A percentile compares a stretch with the other conserved stretches of the same genome.
These are phyloP conservation scores for Yamadazyma dendronema DNA, from an alignment of 1,139 yeast species.

Conservation along the genomic window DNA sequence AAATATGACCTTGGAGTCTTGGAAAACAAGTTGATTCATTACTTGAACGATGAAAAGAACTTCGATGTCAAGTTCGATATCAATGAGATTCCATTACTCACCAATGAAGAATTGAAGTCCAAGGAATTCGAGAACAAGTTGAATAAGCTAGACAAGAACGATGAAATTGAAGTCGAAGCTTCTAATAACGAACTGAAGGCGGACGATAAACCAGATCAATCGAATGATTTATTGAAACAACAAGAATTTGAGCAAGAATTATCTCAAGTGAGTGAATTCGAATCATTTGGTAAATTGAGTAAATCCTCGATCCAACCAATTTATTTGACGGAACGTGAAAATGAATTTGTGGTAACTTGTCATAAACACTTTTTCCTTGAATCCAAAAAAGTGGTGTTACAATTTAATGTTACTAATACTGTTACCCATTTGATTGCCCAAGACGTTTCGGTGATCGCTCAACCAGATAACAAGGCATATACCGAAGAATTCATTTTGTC, in stretches of 20 bases:
- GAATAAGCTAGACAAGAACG: slow-evolving; percentile 43
- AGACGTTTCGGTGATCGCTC: slow-evolving; percentile 72
- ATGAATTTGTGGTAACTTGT: slow-evolving; percentile 87
- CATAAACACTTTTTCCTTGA: slow-evolving; percentile 74
- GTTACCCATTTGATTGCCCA: slow-evolving; percentile 74
- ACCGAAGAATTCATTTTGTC: slow-evolving; percentile 76
- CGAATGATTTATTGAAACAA: slow-evolving; percentile 48
- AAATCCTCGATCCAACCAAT: slow-evolving; percentile 62
- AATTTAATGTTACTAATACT: slow-evolving; percentile 84
- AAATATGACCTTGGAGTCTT: slow-evolving; percentile 72
- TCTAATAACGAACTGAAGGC: slow-evolving; percentile 11
- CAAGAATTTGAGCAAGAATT: slow-evolving; percentile 70
- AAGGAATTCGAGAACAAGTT: slow-evolving; percentile 57
- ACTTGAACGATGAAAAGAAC: slow-evolving; percentile 60
- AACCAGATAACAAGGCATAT: slow-evolving; percentile 59
- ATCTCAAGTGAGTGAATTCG: slow-evolving; percentile 65
- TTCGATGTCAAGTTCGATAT: slow-evolving; percentile 72
- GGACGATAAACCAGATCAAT: slow-evolving; percentile 14
- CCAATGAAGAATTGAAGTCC: slow-evolving; percentile 64
- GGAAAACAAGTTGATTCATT: slow-evolving; percentile 73
- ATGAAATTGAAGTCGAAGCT: slow-evolving; percentile 14
- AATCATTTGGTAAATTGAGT: slow-evolving; percentile 68
- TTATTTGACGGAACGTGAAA: slow-evolving; percentile 85
- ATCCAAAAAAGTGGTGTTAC: slow-evolving; percentile 72
- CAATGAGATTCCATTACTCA: slow-evolving; percentile 56